Conservation (phyloP, 495 filamentous ascomycete genomes). For the Xylaria flabelliformis region DNA sequence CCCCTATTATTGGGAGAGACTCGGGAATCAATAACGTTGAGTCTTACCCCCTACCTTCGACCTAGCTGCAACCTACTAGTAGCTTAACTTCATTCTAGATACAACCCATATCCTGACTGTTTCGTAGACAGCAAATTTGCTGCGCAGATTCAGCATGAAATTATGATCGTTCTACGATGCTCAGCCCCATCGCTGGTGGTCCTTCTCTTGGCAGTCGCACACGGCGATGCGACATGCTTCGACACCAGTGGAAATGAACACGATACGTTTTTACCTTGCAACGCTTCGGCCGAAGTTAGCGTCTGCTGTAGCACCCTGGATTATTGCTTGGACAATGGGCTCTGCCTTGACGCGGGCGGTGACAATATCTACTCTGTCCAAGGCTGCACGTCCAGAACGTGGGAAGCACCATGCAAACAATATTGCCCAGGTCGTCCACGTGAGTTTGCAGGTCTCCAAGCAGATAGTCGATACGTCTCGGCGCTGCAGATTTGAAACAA, state of each 20-base stretch:
- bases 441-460: not conserved
- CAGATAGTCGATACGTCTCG: not conserved
- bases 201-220: not conserved
- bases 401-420: slow-evolving; percentile 28
- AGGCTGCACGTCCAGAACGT: slow-evolving; percentile 37
- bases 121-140: not conserved
- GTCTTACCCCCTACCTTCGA: too few species aligned
- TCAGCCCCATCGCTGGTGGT: not conserved
- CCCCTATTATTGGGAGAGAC: too few species aligned
- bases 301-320: slow-evolving; percentile 41
- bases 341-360: slow-evolving; percentile 29
- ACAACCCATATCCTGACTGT: too few species aligned
- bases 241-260: not conserved
- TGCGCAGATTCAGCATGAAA: not conserved
- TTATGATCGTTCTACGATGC: not conserved
- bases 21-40: too few species aligned
- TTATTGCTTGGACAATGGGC: slow-evolving; percentile 33
- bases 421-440: not conserved
- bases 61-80: too few species aligned
- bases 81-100: too few species aligned
- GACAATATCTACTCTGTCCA: slow-evolving; percentile 38
- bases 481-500: not conserved
- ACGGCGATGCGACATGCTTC: slow-evolving; percentile 10
- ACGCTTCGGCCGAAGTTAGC: slow-evolving; percentile 24
- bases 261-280: slow-evolving; percentile 22